A percentile compares a stretch with the other conserved stretches of the same genome.
Evolutionary conservation across 1,284 basidiomycete species (phyloP).

Genomic region (Ustilago vetiveriae): DNA sequence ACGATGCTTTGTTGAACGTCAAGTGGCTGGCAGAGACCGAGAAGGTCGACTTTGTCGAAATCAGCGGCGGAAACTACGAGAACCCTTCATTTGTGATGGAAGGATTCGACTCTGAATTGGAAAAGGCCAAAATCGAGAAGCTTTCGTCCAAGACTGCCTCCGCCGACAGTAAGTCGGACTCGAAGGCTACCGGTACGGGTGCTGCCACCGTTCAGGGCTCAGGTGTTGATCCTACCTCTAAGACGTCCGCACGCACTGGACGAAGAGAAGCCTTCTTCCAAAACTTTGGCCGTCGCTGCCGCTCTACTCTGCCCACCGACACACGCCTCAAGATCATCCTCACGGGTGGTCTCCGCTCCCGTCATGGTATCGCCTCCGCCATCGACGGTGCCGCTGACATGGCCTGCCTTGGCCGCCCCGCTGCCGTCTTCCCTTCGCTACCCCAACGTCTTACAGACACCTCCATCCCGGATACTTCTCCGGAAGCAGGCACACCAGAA

Average conservation of each 20-base stretch:
- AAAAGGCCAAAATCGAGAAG: slow-evolving; percentile 47
- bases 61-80: slow-evolving; percentile 88
- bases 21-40: slow-evolving; percentile 75
- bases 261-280: slow-evolving; percentile 70
- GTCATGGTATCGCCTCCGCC: slow-evolving; percentile 73
- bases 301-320: slow-evolving; percentile 39
- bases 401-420: slow-evolving; percentile 79
- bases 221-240: slow-evolving; percentile 29
- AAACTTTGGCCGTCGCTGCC: slow-evolving; percentile 68
- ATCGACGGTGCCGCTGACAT: slow-evolving; percentile 70
- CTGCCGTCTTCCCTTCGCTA: slow-evolving; percentile 75
- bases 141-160: slow-evolving; percentile 12
- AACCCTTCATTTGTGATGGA: slow-evolving; percentile 71
- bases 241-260: slow-evolving; percentile 39
- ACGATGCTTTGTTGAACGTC: slow-evolving; percentile 76
- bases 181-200: slow-evolving; percentile 16
- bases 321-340: slow-evolving; percentile 74
- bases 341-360: slow-evolving; percentile 80
- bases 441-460: slow-evolving; percentile 68
- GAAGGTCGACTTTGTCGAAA: slow-evolving; percentile 81
- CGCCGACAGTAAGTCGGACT: slow-evolving; percentile 6
- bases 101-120: slow-evolving; percentile 62
- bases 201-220: slow-evolving; percentile 19
- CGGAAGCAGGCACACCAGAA: slow-evolving; percentile 42
- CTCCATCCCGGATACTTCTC: slow-evolving; percentile 26